Conservation (phyloP, 202 grass and related monocot genomes). For the Zizania palustris region DNA sequence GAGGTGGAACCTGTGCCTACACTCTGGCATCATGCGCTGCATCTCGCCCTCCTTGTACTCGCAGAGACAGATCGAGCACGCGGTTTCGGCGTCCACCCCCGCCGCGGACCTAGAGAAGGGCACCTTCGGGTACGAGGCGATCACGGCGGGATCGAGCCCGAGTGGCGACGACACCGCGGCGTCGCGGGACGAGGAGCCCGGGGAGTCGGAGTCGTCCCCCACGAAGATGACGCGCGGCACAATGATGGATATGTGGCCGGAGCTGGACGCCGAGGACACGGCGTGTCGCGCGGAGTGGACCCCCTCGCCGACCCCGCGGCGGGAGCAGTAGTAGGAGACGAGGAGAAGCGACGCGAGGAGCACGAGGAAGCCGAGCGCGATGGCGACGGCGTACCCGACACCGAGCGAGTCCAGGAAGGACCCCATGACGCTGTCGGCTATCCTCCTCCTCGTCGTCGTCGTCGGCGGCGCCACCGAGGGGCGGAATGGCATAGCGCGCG, state of each 20-base stretch:
- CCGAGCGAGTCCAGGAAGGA: constrained; percentile 60
- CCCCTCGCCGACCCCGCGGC: constrained; percentile 28
- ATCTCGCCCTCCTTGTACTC: constrained; percentile 87
- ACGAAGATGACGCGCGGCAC: constrained; percentile 87
- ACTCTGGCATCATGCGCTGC: constrained; percentile 83
- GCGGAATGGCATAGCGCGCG: constrained; percentile 48
- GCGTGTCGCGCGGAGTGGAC: constrained; percentile 11
- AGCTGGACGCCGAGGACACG: constrained; percentile 47
- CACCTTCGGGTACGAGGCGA: constrained; percentile 71
- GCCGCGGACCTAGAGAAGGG: constrained; percentile 48
- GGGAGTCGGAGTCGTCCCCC: constrained; percentile 66
- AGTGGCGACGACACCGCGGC: constrained; percentile 45
- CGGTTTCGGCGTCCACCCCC: constrained; percentile 46
- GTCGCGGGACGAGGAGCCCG: constrained; percentile 58
- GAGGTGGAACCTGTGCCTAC: constrained; percentile 84
- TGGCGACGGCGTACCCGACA: constrained; percentile 72
- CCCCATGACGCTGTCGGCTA: not conserved
- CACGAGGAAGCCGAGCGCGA: constrained; percentile 68
- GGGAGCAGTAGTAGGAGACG: constrained; percentile 65
- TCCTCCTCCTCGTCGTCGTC: constrained; percentile 5
- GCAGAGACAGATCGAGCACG: constrained; percentile 74
- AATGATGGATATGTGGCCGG: constrained; percentile 59
- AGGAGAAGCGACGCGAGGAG: constrained; percentile 66
- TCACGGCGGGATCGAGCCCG: constrained; percentile 68
- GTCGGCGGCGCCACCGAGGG: constrained; percentile 43